These are phyloP conservation scores for Chenopodium album DNA, from an alignment of 148 eudicot species.

Conservation along the genomic window DNA sequence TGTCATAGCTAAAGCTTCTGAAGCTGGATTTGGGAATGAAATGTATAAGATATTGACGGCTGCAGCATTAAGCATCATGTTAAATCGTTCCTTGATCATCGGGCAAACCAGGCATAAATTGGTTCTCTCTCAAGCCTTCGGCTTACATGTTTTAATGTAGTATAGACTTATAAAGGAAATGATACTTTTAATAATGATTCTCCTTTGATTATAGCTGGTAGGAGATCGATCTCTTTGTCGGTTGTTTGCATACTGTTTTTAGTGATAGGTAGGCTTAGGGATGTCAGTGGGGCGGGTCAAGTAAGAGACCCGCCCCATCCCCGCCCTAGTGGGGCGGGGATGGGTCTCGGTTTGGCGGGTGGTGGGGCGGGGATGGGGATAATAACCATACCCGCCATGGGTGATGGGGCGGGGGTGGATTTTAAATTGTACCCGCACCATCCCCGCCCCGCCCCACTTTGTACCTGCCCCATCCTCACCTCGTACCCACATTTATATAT, in stretches of 20 bases:
- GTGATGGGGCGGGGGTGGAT: too few relatives aligned
- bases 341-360: too few relatives aligned
- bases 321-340: too few relatives aligned
- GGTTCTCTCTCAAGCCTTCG: conserved; percentile 79
- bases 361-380: too few relatives aligned
- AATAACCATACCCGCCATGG: too few relatives aligned
- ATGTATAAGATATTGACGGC: conserved; percentile 89
- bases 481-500: too few relatives aligned
- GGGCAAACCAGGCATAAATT: conserved; percentile 94
- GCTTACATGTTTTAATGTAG: conserved; percentile 22
- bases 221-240: background rate
- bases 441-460: too few relatives aligned
- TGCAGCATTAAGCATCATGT: conserved; percentile 82
- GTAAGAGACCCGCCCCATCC: too few relatives aligned
- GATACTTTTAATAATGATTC: background rate
- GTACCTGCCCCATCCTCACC: too few relatives aligned
- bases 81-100: conserved; percentile 89
- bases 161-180: background rate
- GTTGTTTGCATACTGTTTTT: background rate
- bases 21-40: conserved; percentile 95
- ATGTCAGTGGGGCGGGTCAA: too few relatives aligned
- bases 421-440: too few relatives aligned
- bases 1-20: conserved; percentile 87
- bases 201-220: background rate
- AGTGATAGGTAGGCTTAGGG: background rate